phyloP scores from a whole-genome alignment of 1,284 basidiomycete genomes.

The Ustilago esculenta region DNA sequence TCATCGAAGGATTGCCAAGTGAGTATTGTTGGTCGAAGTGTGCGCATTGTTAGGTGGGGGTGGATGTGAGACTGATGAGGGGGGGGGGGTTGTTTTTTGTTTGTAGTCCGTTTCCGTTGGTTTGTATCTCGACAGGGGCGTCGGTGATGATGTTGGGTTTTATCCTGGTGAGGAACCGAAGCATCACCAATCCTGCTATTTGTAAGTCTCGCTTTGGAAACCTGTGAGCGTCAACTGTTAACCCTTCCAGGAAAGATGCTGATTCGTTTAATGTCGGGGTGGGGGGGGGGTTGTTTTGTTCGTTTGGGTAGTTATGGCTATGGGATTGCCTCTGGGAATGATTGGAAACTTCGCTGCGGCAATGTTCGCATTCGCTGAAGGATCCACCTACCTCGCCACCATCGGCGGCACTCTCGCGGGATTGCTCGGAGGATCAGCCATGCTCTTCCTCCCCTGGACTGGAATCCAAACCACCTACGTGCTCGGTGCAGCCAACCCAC shows the following conservation, averaged over 20 bases:
- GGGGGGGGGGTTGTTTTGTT: too few relatives aligned
- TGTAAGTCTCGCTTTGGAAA: conserved; percentile 8
- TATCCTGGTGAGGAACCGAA: conserved; percentile 25
- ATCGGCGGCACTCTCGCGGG: conserved; percentile 38
- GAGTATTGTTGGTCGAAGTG: too few relatives aligned
- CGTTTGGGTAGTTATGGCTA: conserved; percentile 13
- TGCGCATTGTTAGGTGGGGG: too few relatives aligned
- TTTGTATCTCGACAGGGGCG: conserved; percentile 46
- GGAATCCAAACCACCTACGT: conserved; percentile 49
- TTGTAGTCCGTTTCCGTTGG: conserved; percentile 47
- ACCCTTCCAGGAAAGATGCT: too few relatives aligned
- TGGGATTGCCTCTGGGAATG: conserved; percentile 49
- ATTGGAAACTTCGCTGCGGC: conserved; percentile 50
- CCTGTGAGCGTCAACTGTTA: too few relatives aligned
- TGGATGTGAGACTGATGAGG: too few relatives aligned
- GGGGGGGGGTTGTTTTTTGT: too few relatives aligned
- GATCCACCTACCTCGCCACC: conserved; percentile 52
- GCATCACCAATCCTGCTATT: conserved; percentile 32
- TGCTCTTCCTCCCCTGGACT: conserved; percentile 57
- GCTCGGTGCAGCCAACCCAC: conserved; percentile 13
- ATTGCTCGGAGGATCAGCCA: conserved; percentile 28
- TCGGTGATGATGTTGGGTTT: conserved; percentile 39
- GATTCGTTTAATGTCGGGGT: too few relatives aligned
- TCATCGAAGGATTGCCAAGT: conserved; percentile 54
- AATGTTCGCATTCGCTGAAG: conserved; percentile 53